Evolutionary conservation across 2,329 filamentous ascomycete species (phyloP).

Genomic region (Colletotrichum lindemuthianum): DNA sequence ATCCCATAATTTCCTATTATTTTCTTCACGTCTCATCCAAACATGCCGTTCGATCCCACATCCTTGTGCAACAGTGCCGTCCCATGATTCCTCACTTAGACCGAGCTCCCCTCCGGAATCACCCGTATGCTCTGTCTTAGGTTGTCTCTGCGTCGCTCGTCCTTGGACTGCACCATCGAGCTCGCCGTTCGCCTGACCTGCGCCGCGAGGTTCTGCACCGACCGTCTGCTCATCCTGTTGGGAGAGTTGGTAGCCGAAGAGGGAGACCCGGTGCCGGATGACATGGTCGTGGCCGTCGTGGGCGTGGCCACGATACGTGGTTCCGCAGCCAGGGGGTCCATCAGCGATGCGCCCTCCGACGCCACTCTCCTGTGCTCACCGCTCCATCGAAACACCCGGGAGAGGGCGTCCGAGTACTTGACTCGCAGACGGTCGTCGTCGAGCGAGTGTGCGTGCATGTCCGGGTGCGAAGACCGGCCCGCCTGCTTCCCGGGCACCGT

Average conservation of each 20-base stretch:
- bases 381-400: constrained; percentile 32
- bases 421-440: constrained; percentile 31
- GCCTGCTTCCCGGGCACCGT: neutral
- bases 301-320: constrained; percentile 14
- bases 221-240: constrained; percentile 14
- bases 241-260: constrained; percentile 8
- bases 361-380: constrained; percentile 29
- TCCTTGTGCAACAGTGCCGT: constrained; percentile 8
- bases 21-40: neutral
- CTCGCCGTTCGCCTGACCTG: constrained; percentile 35
- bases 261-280: constrained; percentile 4
- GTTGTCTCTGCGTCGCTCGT: constrained; percentile 48
- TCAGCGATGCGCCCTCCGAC: constrained; percentile 13
- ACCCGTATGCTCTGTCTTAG: constrained; percentile 50
- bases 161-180: constrained; percentile 35
- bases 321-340: constrained; percentile 6
- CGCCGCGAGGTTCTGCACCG: constrained; percentile 33
- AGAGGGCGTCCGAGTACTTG: constrained; percentile 33
- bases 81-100: neutral
- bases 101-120: constrained; percentile 39
- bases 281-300: neutral
- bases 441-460: constrained; percentile 22
- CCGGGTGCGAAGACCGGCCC: neutral
- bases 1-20: neutral
- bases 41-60: neutral